A percentile compares a stretch with the other conserved stretches of the same genome.
Evolutionary conservation across 208 protist genomes (phyloP).

Genomic region (Leishmania amazonensis): DNA sequence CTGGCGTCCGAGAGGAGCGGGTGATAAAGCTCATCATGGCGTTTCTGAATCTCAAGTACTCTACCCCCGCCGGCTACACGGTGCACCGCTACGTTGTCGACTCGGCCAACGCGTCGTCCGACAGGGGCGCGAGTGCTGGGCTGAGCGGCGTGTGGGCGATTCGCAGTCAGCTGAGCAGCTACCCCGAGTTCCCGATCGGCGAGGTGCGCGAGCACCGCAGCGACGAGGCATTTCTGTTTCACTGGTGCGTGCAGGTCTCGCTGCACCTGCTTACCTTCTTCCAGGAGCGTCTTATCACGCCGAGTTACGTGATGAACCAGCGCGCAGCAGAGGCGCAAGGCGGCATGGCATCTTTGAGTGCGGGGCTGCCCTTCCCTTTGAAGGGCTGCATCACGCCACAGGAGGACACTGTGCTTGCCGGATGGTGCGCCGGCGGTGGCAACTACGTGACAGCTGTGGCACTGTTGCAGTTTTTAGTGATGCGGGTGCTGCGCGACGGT

Average conservation of each 20-base stretch:
- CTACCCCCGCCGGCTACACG: slow-evolving; percentile 30
- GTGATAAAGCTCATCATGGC: slow-evolving; percentile 45
- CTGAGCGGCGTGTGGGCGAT: slow-evolving; percentile 38
- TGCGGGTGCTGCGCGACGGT: slow-evolving; percentile 76
- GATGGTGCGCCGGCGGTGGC: slow-evolving; percentile 66
- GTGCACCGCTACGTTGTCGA: slow-evolving; percentile 35
- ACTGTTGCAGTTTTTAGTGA: slow-evolving; percentile 76
- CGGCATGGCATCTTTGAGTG: slow-evolving; percentile 9
- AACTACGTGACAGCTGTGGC: slow-evolving; percentile 77
- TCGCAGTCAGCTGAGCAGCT: slow-evolving; percentile 37
- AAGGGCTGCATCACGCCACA: slow-evolving; percentile 67
- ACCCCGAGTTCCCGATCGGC: slow-evolving; percentile 56
- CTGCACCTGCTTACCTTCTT: slow-evolving; percentile 78
- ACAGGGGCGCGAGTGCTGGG: slow-evolving; percentile 1
- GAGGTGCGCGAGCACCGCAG: slow-evolving; percentile 46
- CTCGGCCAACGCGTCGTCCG: slow-evolving; percentile 6
- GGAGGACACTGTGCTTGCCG: slow-evolving; percentile 62
- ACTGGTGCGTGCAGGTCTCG: slow-evolving; percentile 81
- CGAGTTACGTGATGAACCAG: slow-evolving; percentile 71
- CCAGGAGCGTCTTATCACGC: slow-evolving; percentile 75
- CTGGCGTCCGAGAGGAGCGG: slow-evolving; percentile 32
- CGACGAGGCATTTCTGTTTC: slow-evolving; percentile 83
- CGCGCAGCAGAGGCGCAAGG: slow-evolving; percentile 34
- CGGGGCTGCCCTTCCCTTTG: slow-evolving; percentile 27
- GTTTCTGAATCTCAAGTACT: slow-evolving; percentile 42